Evolutionary conservation across 495 filamentous ascomycete species (phyloP), one percentile per base, ranked within the genome.

Genomic region (Penicillium cinerascens): DNA sequence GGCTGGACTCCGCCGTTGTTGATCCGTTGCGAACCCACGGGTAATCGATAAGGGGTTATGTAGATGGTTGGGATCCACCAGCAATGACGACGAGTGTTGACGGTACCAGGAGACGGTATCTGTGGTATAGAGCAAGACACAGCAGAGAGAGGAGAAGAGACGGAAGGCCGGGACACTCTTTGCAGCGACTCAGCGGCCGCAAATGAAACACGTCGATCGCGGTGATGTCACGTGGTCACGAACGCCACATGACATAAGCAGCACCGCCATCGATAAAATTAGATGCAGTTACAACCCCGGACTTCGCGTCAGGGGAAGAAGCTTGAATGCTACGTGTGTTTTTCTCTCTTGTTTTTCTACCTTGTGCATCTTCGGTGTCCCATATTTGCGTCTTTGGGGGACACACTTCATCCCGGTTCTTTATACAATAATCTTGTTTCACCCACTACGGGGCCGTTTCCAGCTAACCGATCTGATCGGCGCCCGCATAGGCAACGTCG

Each of bases 361-460:
- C 23, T 42, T 42, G 11, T 17, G 11, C 25, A 10, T 38, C 26
- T 25, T 42, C n/a, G 21, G 46, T 22, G 10, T 39, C 15, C 33
- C 37, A 15, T 5, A 41, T 37, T 43, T 36, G 20, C 29, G 7
- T 23, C 9, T 41, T 20, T 13, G n/a, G 57, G 45, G 58, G 48
- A 56, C 27, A 54, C 52, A 61, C 61, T 58, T 61, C 61, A 64
- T 59, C 45, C 27, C 23, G 17, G 18, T 20, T 21, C 26, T 22
- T 44, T 52, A 45, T 56, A 54, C 59, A 52, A 47, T 36, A 53
- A 51, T 55, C 61, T 61, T 56, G 61, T 58, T 64, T 56, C 47
- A 33, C 29, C 10, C 29, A 11, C 29, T 13, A 41, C 50, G 50
- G 26, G 17, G 36, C 51, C 49, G 50, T n/a, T 27, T 26, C 36